These are phyloP conservation scores for Novymonas esmeraldas DNA, from an alignment of 208 protist species.

Conservation along the genomic window DNA sequence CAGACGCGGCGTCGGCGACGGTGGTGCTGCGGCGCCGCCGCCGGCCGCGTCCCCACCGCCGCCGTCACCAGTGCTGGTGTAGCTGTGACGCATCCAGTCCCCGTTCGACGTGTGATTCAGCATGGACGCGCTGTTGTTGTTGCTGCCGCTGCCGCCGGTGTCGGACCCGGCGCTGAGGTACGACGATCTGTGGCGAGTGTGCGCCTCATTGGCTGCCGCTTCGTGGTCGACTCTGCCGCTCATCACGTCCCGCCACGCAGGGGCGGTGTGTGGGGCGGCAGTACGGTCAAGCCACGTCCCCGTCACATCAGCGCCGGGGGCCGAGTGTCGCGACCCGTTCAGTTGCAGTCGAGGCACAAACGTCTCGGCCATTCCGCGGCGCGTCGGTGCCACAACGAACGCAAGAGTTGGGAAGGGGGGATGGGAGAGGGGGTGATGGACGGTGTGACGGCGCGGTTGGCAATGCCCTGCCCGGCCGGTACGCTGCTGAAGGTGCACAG, in stretches of 20 bases:
- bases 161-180: too few relatives aligned
- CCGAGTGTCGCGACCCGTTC: conserved; percentile 13
- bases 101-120: conserved; percentile 28
- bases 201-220: too few relatives aligned
- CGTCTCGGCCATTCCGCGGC: conserved; percentile 16
- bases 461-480: too few relatives aligned
- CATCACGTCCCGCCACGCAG: neutral
- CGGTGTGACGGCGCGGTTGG: too few relatives aligned
- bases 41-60: neutral
- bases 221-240: neutral
- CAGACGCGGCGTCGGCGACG: conserved; percentile 23
- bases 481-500: too few relatives aligned
- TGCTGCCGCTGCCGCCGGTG: conserved; percentile 1
- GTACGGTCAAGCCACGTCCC: conserved; percentile 10
- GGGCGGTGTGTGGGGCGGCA: conserved; percentile 5
- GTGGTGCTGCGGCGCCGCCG: conserved; percentile 2
- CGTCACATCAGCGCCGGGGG: neutral
- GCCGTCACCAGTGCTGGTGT: neutral
- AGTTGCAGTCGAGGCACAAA: conserved; percentile 24
- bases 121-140: conserved; percentile 31
- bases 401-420: neutral
- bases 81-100: conserved; percentile 7
- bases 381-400: too few relatives aligned
- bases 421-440: conserved; percentile 7
- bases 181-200: too few relatives aligned